A percentile compares a stretch with the other conserved stretches of the same genome.
Evolutionary conservation across 768 basidiomycete genomes (phyloP).

Genomic region (Clitopilus hobsonii): DNA sequence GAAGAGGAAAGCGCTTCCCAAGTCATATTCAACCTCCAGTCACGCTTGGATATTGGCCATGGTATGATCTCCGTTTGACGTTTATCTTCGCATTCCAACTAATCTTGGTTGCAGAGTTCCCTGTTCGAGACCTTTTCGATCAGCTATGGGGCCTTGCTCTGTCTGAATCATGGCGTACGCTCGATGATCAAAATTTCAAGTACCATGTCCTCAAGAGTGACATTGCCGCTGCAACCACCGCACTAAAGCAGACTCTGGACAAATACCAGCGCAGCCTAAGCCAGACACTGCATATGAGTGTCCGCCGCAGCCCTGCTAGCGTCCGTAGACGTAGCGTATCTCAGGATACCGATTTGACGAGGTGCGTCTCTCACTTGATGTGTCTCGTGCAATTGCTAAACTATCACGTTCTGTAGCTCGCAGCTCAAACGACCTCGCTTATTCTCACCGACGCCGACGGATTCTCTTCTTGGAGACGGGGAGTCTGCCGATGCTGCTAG

Average conservation of each 20-base stretch:
- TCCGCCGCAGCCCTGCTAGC: constrained; percentile 29
- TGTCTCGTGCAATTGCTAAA: not conserved
- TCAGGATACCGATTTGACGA: constrained; percentile 30
- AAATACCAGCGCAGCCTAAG: constrained; percentile 32
- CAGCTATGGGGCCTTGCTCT: constrained; percentile 40
- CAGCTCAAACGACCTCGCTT: constrained; percentile 41
- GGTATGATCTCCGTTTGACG: constrained; percentile 22
- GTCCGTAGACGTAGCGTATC: constrained; percentile 19
- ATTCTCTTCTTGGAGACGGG: constrained; percentile 22
- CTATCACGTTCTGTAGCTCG: constrained; percentile 13
- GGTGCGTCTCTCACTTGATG: constrained; percentile 24
- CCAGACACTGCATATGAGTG: constrained; percentile 31
- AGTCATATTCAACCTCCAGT: constrained; percentile 36
- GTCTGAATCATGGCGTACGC: constrained; percentile 18
- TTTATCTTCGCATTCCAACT: not conserved
- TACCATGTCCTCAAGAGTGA: constrained; percentile 24
- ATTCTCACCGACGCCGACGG: constrained; percentile 25
- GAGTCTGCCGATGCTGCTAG: constrained; percentile 11
- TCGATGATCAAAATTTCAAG: constrained; percentile 8
- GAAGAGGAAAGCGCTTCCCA: constrained; percentile 24
- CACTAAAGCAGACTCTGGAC: constrained; percentile 25
- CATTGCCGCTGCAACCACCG: constrained; percentile 25
- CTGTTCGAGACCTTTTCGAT: constrained; percentile 42
- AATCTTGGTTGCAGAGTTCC: constrained; percentile 31
- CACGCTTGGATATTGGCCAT: constrained; percentile 39